Evolutionary conservation across 2,329 filamentous ascomycete species (phyloP).

Genomic region (Nigrospora sphaerica): DNA sequence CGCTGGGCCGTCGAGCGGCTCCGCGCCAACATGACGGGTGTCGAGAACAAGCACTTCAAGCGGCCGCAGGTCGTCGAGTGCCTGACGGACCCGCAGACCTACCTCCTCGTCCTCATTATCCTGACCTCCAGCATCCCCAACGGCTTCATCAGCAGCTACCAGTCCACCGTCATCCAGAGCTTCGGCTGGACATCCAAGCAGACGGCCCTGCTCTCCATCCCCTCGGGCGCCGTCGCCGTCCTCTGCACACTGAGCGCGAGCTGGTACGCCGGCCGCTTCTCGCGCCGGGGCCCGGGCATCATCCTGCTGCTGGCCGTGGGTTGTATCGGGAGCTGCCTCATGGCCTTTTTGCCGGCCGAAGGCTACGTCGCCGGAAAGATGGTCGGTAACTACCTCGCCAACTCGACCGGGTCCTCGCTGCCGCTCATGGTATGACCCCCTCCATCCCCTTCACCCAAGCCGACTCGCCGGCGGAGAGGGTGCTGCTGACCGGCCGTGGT

Average conservation of each 20-base stretch:
- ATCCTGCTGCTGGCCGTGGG: constrained; percentile 31
- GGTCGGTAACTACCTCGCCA: constrained; percentile 32
- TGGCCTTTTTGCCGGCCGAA: constrained; percentile 25
- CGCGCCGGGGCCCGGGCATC: constrained; percentile 30
- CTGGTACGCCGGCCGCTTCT: constrained; percentile 26
- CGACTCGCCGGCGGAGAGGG: no score
- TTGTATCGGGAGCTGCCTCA: constrained; percentile 32
- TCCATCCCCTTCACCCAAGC: no score
- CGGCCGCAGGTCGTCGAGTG: constrained; percentile 2
- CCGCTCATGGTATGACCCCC: constrained; percentile 21
- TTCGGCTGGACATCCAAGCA: constrained; percentile 31
- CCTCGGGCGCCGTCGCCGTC: constrained; percentile 31
- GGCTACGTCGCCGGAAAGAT: constrained; percentile 29
- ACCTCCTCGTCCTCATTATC: constrained; percentile 3
- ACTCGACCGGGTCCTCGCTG: constrained; percentile 30
- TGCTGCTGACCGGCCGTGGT: background rate
- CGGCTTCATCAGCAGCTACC: constrained; percentile 30
- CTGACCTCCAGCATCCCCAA: constrained; percentile 14
- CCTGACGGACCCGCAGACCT: constrained; percentile 5
- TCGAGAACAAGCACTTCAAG: constrained; percentile 7
- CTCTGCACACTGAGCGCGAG: constrained; percentile 28
- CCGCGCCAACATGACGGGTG: constrained; percentile 4
- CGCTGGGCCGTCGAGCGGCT: constrained; percentile 4
- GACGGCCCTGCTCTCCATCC: constrained; percentile 32
- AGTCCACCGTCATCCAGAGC: constrained; percentile 26